These are phyloP conservation scores for Sphaerulina musiva DNA, from an alignment of 2,329 filamentous ascomycete genomes.

Conservation along the genomic window DNA sequence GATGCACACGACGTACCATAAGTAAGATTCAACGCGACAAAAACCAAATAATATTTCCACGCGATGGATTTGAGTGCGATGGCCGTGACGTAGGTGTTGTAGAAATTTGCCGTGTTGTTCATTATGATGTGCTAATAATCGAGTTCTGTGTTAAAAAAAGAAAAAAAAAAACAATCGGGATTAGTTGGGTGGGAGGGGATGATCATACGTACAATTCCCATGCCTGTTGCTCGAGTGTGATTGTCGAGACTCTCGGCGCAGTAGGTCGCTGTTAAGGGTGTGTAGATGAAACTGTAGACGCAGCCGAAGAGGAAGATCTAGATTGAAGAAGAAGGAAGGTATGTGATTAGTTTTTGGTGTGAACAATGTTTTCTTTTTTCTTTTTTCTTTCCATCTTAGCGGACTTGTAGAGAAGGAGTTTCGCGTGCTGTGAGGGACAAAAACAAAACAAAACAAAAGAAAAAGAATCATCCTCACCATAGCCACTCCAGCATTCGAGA, in stretches of 20 bases:
- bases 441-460: no score
- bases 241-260: constrained; percentile 8
- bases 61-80: constrained; percentile 6
- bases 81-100: constrained; percentile 10
- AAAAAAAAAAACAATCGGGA: no score
- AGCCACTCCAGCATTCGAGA: constrained; percentile 11
- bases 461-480: neutral
- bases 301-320: constrained; percentile 9
- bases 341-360: no score
- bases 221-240: constrained; percentile 7
- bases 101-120: constrained; percentile 12
- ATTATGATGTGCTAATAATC: constrained; percentile 8
- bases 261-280: constrained; percentile 8
- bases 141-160: neutral
- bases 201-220: constrained; percentile 1
- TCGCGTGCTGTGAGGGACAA: no score
- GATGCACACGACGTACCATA: neutral
- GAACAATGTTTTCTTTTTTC: no score
- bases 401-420: no score
- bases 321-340: neutral
- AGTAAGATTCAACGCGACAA: constrained; percentile 4
- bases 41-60: constrained; percentile 10
- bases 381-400: no score
- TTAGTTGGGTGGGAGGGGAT: no score
- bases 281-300: constrained; percentile 8